Evolutionary conservation across 2,329 filamentous ascomycete species (phyloP), one percentile per base, ranked within the genome.

Genomic region (Aspergillus fijiensis): DNA sequence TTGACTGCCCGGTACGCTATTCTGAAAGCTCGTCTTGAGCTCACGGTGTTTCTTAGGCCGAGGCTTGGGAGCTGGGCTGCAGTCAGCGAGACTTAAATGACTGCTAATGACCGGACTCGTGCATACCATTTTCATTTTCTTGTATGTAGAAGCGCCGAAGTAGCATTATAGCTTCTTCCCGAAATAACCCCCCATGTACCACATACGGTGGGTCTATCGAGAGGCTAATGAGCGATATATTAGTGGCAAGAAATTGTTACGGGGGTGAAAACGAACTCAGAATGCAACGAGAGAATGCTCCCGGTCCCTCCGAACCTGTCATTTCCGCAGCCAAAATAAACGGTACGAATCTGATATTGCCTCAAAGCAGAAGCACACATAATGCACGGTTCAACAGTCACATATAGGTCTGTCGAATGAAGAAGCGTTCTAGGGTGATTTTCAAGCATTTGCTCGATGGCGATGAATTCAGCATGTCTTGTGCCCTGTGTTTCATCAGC

Each of bases 231-330:
- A 16, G 49, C 45, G 12, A 53, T 67, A 49, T 69, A 63, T 47
- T 42, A 50, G 47, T 49, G 39, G 21, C 12, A 49, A 52, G 29
- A 49, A 57, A 35, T 52, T 25, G 63, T 52, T 49, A 35, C 59
- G 27, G 52, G 57, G 59, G 59, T 16, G 42, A 59, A 47, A 50
- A 76, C 82, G 65, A 68, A 85, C 83, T 87, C 85, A n/a, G 82
- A 81, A 75, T 98, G 92, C 57, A 98, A 87, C 67, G 88, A 89
- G 73, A 99, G 87, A 14, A 99, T 95, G 57, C 96, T 94, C 1
- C 95, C 95, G 16, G 92, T 96, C 33, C 96, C 95, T 7, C 95
- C 95, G 79, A 99, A 99, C 60, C 96, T 91, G 79, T 99, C 95
- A 75, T 99, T 99, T 69, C 90, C 87, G 61, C 93, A 96, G 4